Evolutionary conservation across 1,139 yeast genomes (phyloP), one percentile per base, ranked within the genome.

Genomic region (Taphrina confusa): DNA sequence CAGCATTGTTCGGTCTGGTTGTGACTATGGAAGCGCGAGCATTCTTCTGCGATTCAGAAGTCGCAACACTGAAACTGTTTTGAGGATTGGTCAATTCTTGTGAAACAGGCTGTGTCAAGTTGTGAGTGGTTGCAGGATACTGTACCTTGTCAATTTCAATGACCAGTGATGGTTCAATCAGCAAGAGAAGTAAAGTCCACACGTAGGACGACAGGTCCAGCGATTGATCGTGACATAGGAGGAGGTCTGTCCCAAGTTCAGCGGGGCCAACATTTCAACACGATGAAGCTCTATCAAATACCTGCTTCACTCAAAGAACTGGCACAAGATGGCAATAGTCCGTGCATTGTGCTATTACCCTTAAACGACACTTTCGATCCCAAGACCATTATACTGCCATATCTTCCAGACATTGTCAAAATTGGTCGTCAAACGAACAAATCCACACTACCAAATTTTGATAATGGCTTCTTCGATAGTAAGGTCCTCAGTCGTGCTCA

Each of bases 401-500:
- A 81, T 63, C 80, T 78, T 63, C 98, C 99, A 0, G 91, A 88
- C 23, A 84, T 90, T 1, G 75, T 92, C 60, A 88, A 88, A 69
- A 77, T 92, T 25, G 98, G 99, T 1, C 80, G 99, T 60, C 98
- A 85, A 59, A 80, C 85, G 49, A 89, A 87, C 61, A 81, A 86
- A 16, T 85, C 82, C 66, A 82, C 86, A 57, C 80, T 80, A 65
- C 91, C 95, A 9, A 82, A 84, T 61, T 81, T 85, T 5, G 84
- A 87, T 42, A 94, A 94, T 71, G 98, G 98, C 0, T 91, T 82
- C 71, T 92, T 92, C 70, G 98, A 92, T 71, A 89, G 97, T 6
- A 77, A 98, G 39, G 98, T 94, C 12, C 78, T 92, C 57, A 85
- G 95, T 47, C 78, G 99, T 66, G 92, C 87, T 68, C 99, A 92